Percentiles rank a stretch among this genome's conserved stretches.
These are phyloP conservation scores for Komagataella kurtzmanii DNA, from an alignment of 805 yeast species.

Conservation along the genomic window DNA sequence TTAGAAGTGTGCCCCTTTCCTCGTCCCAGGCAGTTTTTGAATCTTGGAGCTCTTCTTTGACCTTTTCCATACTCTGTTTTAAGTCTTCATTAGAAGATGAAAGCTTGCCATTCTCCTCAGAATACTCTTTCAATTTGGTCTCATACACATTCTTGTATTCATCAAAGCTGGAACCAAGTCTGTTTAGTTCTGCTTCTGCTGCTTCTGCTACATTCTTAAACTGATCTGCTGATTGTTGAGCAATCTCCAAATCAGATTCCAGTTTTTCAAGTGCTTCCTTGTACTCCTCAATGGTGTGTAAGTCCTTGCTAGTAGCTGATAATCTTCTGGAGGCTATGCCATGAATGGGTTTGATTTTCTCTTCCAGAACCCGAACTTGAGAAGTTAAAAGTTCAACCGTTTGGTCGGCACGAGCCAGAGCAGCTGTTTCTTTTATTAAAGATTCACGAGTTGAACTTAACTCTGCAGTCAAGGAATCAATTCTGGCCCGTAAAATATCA, in stretches of 20 bases:
- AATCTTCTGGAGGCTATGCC: background rate
- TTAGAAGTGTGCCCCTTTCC: slow-evolving; percentile 8
- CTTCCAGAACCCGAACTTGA: background rate
- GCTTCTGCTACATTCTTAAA: slow-evolving; percentile 49
- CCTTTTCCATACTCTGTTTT: slow-evolving; percentile 9
- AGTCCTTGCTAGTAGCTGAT: background rate
- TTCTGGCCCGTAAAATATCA: slow-evolving; percentile 43
- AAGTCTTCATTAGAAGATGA: slow-evolving; percentile 2
- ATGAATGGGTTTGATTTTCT: background rate
- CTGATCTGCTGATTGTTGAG: slow-evolving; percentile 45
- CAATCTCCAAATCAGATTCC: slow-evolving; percentile 31
- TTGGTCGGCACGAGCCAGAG: slow-evolving; percentile 17
- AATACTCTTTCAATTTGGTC: slow-evolving; percentile 4
- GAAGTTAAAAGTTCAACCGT: background rate
- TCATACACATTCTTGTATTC: slow-evolving; percentile 18
- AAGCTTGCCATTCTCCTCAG: slow-evolving; percentile 6
- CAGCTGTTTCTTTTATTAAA: slow-evolving; percentile 24
- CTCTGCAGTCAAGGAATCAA: slow-evolving; percentile 38
- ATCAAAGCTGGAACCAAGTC: slow-evolving; percentile 42
- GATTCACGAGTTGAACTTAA: slow-evolving; percentile 26
- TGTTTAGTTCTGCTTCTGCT: slow-evolving; percentile 50
- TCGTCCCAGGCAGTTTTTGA: slow-evolving; percentile 23
- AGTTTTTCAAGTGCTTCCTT: slow-evolving; percentile 12
- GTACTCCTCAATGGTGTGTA: slow-evolving; percentile 8
- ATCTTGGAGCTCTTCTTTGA: slow-evolving; percentile 16